Evolutionary conservation across 768 basidiomycete species (phyloP), one percentile per base, ranked within the genome.

Genomic region (Termitomyces sp.): DNA sequence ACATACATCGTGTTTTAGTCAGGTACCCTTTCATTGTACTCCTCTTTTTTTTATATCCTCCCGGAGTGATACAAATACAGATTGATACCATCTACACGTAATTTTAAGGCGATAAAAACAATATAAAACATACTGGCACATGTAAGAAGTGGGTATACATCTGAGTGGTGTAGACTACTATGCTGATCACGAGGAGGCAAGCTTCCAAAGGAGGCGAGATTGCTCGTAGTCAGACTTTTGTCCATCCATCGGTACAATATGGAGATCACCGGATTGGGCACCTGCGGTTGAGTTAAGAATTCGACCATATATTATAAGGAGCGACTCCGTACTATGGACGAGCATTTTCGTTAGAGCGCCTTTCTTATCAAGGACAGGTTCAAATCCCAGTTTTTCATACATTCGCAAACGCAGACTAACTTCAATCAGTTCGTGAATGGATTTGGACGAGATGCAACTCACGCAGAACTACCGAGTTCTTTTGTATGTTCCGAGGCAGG

Each of bases 301-400:
- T 42, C 35, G 14, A 40, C 35, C 2, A 57, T n/a, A 30, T 14
- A 30, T 25, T 41, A 11, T 30, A 30, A 25, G 11, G 17, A 25
- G 35, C 47, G 37, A 19, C 21, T 19, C 43, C 39, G 21, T 17
- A 88, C 67, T 65, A 90, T 88, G 75, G 61, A 91, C 75, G 63
- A 92, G 79, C 71, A 91, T 81, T 63, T 86, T 89, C 12, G 67
- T 61, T 27, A 81, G 62, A 16, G 70, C 66, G 0, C 81, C 81
- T 41, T 79, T 68, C 54, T 80, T 79, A 56, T 82, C 79, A 17
- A 81, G 58, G 41, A 91, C 70, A 4, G 88, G 82, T 50, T 87
- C 82, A 59, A 91, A 87, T 17, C 90, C 90, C 40, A 91, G 69
- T 9, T 82, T 82, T 64, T 82, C 86, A 69, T 82, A 89, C 58